Percentiles rank a stretch among this genome's conserved stretches.
Evolutionary conservation across 257 asterid genomes (phyloP).

Genomic region (Petunia secreta): DNA sequence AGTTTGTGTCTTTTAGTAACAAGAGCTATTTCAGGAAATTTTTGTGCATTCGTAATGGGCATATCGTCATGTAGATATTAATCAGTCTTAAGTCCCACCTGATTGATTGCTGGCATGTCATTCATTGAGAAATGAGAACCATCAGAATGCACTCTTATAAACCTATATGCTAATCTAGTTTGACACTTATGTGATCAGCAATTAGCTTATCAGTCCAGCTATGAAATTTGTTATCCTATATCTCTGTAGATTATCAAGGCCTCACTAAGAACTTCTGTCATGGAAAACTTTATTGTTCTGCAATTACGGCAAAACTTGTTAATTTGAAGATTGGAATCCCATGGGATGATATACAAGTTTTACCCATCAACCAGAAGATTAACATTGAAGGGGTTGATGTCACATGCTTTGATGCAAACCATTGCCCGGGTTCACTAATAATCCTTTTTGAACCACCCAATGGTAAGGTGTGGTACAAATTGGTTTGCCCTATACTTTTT

Average conservation of each 20-base stretch:
- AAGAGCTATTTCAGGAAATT: slow-evolving; percentile 14
- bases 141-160: slow-evolving; percentile 4
- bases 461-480: slow-evolving; percentile 67
- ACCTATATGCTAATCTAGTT: slow-evolving; percentile 11
- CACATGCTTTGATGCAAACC: slow-evolving; percentile 95
- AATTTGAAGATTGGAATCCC: slow-evolving; percentile 83
- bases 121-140: neutral
- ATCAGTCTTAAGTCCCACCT: neutral
- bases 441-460: slow-evolving; percentile 87
- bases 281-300: slow-evolving; percentile 84
- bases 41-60: neutral
- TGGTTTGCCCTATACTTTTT: neutral
- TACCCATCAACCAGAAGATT: slow-evolving; percentile 83
- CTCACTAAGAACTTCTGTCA: slow-evolving; percentile 86
- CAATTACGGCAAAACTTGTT: slow-evolving; percentile 84
- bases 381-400: slow-evolving; percentile 72
- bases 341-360: slow-evolving; percentile 67
- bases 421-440: slow-evolving; percentile 93
- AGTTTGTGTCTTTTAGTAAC: neutral
- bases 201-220: neutral
- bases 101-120: neutral
- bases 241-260: slow-evolving; percentile 92
- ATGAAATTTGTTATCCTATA: slow-evolving; percentile 24
- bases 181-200: neutral
- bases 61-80: neutral